Evolutionary conservation across 441 rosid species (phyloP), one percentile per base, ranked within the genome.

Genomic region (Flueggea neowawraea): DNA sequence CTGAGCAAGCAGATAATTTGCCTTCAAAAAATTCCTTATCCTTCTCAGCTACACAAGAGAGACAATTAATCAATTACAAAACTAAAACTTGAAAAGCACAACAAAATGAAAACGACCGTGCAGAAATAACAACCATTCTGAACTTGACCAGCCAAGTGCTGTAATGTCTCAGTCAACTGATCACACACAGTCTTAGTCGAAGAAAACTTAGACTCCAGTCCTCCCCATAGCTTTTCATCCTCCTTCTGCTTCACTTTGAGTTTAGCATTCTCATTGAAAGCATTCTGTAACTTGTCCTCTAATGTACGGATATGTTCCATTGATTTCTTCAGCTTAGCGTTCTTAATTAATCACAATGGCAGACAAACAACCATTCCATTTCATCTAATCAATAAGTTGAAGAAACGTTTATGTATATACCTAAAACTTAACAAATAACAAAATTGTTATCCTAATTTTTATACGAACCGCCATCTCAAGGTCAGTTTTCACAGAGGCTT

Each of bases 151-250:
- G 94, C 89, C 73, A 94, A 77, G 55, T 73, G 88, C 67, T 89
- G 96, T 55, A 91, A 76, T 41, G 96, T 89, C 68, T 89, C 99
- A 36, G 97, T 83, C 63, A 87, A 83, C 68, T 91, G 97, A 80
- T 89, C 89, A 47, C 83, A 94, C 6, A 91, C 69, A 55, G 77
- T 75, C 81, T 89, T 91, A 9, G 99, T 94, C 14, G 97, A 89
- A 71, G 96, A 85, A 68, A 87, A 86, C 54, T 89, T 91, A 32
- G 97, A 94, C 72, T 86, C 94, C 80, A 89, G 41, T 58, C 97
- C 99, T 77, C 75, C 86, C 99, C 99, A 94, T 39, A 91, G 87
- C 80, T 91, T 94, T 65, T 91, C 89, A 63, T 91, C 92, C 74
- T 89, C 97, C 66, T 84, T 94, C 76, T 87, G 94, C 86, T 80